Evolutionary conservation across 2,329 filamentous ascomycete genomes (phyloP).

Genomic region (Penicillium sp.): DNA sequence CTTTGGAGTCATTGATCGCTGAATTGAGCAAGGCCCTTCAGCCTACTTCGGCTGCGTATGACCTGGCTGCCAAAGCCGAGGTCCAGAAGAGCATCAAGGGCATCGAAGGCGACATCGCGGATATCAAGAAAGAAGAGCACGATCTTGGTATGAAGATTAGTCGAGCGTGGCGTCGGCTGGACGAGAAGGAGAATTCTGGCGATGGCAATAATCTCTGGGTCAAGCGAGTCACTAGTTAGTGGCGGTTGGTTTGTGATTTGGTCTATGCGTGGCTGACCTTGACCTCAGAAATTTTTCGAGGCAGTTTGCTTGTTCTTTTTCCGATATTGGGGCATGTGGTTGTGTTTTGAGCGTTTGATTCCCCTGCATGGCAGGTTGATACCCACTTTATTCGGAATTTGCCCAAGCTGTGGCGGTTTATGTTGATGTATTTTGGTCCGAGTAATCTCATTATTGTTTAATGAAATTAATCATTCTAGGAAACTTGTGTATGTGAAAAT

Average conservation of each 20-base stretch:
- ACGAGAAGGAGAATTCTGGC: constrained; percentile 55
- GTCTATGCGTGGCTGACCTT: background rate
- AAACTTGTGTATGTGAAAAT: background rate
- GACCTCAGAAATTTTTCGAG: background rate
- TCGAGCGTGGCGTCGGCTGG: constrained; percentile 71
- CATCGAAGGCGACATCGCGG: constrained; percentile 66
- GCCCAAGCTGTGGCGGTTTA: background rate
- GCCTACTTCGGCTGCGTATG: constrained; percentile 64
- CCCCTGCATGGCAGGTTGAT: constrained; percentile 9
- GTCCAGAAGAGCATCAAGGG: constrained; percentile 65
- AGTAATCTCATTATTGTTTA: background rate
- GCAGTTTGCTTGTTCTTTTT: background rate
- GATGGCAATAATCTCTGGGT: constrained; percentile 71
- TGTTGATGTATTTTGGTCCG: background rate
- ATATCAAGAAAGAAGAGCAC: constrained; percentile 74
- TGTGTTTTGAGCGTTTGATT: constrained; percentile 12
- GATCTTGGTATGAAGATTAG: constrained; percentile 74
- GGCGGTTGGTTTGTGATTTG: background rate
- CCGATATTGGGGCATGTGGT: background rate
- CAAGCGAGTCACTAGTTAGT: constrained; percentile 67
- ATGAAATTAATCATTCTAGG: background rate
- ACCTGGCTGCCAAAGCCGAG: constrained; percentile 59
- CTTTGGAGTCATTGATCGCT: constrained; percentile 69
- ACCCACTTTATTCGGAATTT: constrained; percentile 8
- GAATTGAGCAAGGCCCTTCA: constrained; percentile 79